Evolutionary conservation across 805 yeast genomes (phyloP).

Genomic region (Spathaspora girioi): DNA sequence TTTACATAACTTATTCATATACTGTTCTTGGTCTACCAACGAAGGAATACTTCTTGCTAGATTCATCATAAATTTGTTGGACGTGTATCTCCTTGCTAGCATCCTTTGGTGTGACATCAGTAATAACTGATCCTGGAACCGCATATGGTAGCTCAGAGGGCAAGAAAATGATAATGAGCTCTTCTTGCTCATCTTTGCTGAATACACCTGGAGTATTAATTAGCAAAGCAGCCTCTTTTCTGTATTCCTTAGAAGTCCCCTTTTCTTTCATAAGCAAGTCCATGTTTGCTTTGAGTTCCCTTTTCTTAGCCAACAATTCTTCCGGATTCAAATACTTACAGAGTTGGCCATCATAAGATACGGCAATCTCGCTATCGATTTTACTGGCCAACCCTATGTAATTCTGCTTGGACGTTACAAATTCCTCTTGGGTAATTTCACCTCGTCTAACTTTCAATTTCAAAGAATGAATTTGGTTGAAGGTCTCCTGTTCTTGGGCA

Average conservation of each 20-base stretch:
- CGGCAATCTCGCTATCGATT: slow-evolving; percentile 44
- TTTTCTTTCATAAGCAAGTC: slow-evolving; percentile 17
- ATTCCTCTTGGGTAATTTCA: slow-evolving; percentile 29
- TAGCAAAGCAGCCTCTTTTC: slow-evolving; percentile 38
- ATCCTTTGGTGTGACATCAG: slow-evolving; percentile 34
- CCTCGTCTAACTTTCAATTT: slow-evolving; percentile 37
- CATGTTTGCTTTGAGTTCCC: slow-evolving; percentile 19
- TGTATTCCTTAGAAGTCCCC: slow-evolving; percentile 32
- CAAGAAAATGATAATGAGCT: slow-evolving; percentile 46
- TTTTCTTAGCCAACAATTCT: slow-evolving; percentile 17
- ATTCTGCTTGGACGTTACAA: slow-evolving; percentile 14
- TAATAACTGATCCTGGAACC: slow-evolving; percentile 38
- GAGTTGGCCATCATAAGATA: slow-evolving; percentile 44
- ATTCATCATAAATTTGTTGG: slow-evolving; percentile 60
- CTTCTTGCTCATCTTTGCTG: slow-evolving; percentile 28
- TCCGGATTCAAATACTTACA: slow-evolving; percentile 32
- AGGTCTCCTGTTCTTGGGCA: slow-evolving; percentile 58
- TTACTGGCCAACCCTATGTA: slow-evolving; percentile 36
- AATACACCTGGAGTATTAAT: slow-evolving; percentile 43
- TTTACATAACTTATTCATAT: slow-evolving; percentile 19
- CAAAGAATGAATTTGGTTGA: slow-evolving; percentile 43
- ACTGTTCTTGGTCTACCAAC: slow-evolving; percentile 55
- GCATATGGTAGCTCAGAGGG: slow-evolving; percentile 55
- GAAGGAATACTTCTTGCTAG: slow-evolving; percentile 46
- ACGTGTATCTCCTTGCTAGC: slow-evolving; percentile 46